Evolutionary conservation across 78 protist genomes (phyloP), one percentile per base, ranked within the genome.

Genomic region (Chrysochromulina tobinii): DNA sequence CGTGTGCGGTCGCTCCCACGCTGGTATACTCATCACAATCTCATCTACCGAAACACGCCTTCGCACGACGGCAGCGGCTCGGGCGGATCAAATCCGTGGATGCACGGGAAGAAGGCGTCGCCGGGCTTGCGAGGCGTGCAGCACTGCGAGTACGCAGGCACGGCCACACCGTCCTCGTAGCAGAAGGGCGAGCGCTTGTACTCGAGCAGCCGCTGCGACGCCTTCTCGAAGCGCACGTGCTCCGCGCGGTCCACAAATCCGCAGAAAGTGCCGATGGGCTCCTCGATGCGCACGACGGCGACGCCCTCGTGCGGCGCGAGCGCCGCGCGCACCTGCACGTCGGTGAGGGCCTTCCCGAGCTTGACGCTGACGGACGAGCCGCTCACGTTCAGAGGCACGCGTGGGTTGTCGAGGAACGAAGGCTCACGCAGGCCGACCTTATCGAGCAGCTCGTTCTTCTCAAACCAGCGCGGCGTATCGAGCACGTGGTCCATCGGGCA

Each of bases 401-500:
- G 27, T 14, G 79, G 79, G 51, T 69, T 27, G 23, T 12, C 5
- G 54, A 69, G 79, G 51, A 69, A 69, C 51, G 14, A 2, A 1
- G 27, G 8, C 51, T 69, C 79, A 1, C 79, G 79, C 27, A 69
- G 15, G 50, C 23, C 9, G 23, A 69, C 79, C n/a, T 51, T 14
- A 6, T 3, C 14, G 79, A 69, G 51, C 51, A 27, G 64, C 21
- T 14, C 64, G 64, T 38, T 38, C 38, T 38, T 38, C 38, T 38
- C 38, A 11, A 61, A 61, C 27, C 27, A 69, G 4, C 8, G 3
- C 12, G 79, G 79, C 51, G 79, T 69, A 14, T 69, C 79, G 27
- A 12, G 50, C 27, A 27, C 79, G 51, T 69, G 79, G 79, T 69
- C 79, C 79, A 69, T 69, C 51, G 79, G 79, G 79, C 79, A 69